A percentile compares a stretch with the other conserved stretches of the same genome.
phyloP scores from a whole-genome alignment of 2,329 filamentous ascomycete genomes.

The Torrubiella hemipterigena region DNA sequence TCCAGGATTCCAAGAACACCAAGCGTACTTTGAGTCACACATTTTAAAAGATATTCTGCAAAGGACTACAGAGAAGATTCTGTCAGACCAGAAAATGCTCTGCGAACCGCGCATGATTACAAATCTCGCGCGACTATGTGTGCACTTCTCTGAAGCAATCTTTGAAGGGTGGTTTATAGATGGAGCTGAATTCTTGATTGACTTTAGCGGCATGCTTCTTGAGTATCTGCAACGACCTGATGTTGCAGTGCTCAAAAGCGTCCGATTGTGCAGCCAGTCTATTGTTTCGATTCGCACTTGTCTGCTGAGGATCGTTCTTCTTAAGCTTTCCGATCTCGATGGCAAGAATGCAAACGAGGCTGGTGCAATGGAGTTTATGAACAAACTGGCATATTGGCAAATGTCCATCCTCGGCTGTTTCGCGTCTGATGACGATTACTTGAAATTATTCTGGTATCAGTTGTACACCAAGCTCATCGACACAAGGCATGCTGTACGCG shows the following conservation, averaged over 20 bases:
- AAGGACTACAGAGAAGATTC: slow-evolving; percentile 57
- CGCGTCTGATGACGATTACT: slow-evolving; percentile 65
- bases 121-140: slow-evolving; percentile 71
- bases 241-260: slow-evolving; percentile 67
- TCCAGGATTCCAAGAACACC: slow-evolving; percentile 86
- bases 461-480: slow-evolving; percentile 83
- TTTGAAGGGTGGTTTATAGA: slow-evolving; percentile 96
- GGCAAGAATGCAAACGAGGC: slow-evolving; percentile 44
- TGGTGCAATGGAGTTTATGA: slow-evolving; percentile 61
- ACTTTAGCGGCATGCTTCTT: slow-evolving; percentile 73
- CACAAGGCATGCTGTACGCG: slow-evolving; percentile 50
- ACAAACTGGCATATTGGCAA: slow-evolving; percentile 91
- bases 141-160: slow-evolving; percentile 77
- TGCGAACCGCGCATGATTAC: slow-evolving; percentile 74
- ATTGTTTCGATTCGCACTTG: slow-evolving; percentile 64
- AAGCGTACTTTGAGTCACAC: slow-evolving; percentile 91
- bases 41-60: slow-evolving; percentile 65
- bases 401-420: slow-evolving; percentile 73
- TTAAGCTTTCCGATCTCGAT: slow-evolving; percentile 75
- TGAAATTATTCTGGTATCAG: slow-evolving; percentile 83
- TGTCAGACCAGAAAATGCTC: slow-evolving; percentile 59
- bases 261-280: slow-evolving; percentile 81
- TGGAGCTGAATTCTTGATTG: slow-evolving; percentile 69
- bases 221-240: slow-evolving; percentile 85
- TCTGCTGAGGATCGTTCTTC: slow-evolving; percentile 66